These are phyloP conservation scores for Podaxis sp. DNA, from an alignment of 768 basidiomycete species.

Conservation along the genomic window DNA sequence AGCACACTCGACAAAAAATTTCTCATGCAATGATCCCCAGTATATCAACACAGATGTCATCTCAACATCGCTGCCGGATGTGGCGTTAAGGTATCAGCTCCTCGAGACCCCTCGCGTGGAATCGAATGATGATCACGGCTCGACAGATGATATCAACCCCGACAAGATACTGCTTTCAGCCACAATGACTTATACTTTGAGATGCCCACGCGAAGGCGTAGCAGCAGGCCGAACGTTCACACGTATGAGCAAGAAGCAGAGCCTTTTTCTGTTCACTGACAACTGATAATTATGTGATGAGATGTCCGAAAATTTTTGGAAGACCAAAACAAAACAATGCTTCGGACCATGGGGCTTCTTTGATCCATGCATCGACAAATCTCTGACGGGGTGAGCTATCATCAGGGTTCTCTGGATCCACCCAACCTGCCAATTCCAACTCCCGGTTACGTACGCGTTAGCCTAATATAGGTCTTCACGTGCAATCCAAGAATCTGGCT, in stretches of 20 bases:
- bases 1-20: background rate
- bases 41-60: slow-evolving; percentile 6
- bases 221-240: background rate
- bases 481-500: slow-evolving; percentile 3
- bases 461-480: slow-evolving; percentile 7
- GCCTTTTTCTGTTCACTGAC: background rate
- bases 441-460: slow-evolving; percentile 6
- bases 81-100: slow-evolving; percentile 11
- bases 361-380: slow-evolving; percentile 10
- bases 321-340: slow-evolving; percentile 7
- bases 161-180: background rate
- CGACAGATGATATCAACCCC: background rate
- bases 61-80: slow-evolving; percentile 8
- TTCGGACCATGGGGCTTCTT: slow-evolving; percentile 10
- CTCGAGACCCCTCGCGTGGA: slow-evolving; percentile 11
- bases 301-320: slow-evolving; percentile 5
- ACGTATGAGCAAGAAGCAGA: background rate
- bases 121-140: slow-evolving; percentile 10
- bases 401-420: slow-evolving; percentile 10
- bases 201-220: background rate
- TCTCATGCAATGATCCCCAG: slow-evolving; percentile 1
- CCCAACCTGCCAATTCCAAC: background rate
- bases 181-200: background rate
- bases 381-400: slow-evolving; percentile 5
- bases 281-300: slow-evolving; percentile 1